Base-by-base conservation (phyloP, 495 filamentous ascomycete genomes). In the Cudoniella acicularis region DNA sequence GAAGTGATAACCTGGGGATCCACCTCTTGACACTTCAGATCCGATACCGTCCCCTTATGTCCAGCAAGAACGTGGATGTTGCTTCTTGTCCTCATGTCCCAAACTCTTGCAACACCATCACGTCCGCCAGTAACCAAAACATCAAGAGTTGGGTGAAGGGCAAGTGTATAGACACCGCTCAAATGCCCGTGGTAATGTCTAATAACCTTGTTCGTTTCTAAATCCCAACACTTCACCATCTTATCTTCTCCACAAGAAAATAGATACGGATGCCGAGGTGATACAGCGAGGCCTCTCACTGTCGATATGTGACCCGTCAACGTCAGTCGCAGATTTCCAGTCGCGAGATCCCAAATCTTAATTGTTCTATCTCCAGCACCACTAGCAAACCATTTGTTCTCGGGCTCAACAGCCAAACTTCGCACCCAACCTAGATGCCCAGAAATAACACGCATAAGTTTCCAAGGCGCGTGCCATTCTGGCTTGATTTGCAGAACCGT, bases 141-240 rank as follows among this genome's bases (percentile, higher is more conserved):
- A 65, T 99, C 95, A 4, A 99, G 83, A 9, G 90, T 96, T 8
- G 95, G 95, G 66, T 99, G 95, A 1, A 98, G 77, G 1, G 87
- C 81, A 2, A 99, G 77, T 0, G 93, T 91, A 74, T 98, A 98
- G 3, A 99, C 95, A 63, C 95, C 95, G 61, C 90, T 95, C 2
- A 99, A 77, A 74, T 99, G 95, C 17, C 95, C 95, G 74, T 99
- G 95, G 73, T 98, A 98, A 72, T 99, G 93, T 27, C 94, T 83
- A 65, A 99, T 99, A 54, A 99, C 95, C 73, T 96, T 96, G 72
- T 99, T 99, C 8, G 90, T 94, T 70, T 99, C 95, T 64, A 99
- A 73, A 76, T 99, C 95, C 95, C 95, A 99, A 76, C 95, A 98
- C 74, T 98, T 98, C 36, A 99, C 95, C 91, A 96, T 97, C 81